Evolutionary conservation across 1,284 basidiomycete genomes (phyloP), one percentile per base, ranked within the genome.

Genomic region (Ustanciosporium gigantosporum): DNA sequence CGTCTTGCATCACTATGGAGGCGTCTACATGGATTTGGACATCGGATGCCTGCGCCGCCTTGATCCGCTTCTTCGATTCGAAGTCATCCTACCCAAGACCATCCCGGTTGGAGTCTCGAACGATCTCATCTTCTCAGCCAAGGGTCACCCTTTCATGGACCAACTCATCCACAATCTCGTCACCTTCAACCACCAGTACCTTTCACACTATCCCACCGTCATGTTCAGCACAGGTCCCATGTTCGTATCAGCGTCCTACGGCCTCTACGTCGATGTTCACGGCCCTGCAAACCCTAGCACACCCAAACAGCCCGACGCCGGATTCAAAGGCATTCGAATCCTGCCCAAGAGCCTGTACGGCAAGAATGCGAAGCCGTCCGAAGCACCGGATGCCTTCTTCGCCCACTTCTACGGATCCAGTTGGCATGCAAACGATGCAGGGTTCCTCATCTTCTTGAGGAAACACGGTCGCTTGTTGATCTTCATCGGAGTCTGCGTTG

Each of bases 161-260:
- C 89, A 92, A 79, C 88, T 91, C 40, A 94, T 97, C 68, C 88
- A 94, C 80, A 91, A 74, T 35, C 85, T 97, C 58, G 84, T 87
- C 72, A 87, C 87, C n/a, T 98, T 94, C 78, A 89, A 97, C 80
- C 90, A 94, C 79, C 84, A 86, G 45, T 97, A 90, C 85, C 79
- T 95, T 43, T 85, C 91, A 74, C 93, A 96, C 80, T 98, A 98
- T 73, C 94, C 95, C 24, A 98, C 94, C 25, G 94, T 98, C 81
- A 98, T 98, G 94, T 98, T 98, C 81, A 91, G 91, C 39, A 98
- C 95, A 0, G 94, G 94, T 2, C 82, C 80, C 24, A 81, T 80
- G 80, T 77, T 77, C 50, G 62, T 78, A 29, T 75, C 72, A 13
- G 76, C 76, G 5, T 55, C 69, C 15, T 76, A 73, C 43, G 67